phyloP scores from a whole-genome alignment of 1,139 yeast species.

The Hemisphaericaspora xylofermentans region DNA sequence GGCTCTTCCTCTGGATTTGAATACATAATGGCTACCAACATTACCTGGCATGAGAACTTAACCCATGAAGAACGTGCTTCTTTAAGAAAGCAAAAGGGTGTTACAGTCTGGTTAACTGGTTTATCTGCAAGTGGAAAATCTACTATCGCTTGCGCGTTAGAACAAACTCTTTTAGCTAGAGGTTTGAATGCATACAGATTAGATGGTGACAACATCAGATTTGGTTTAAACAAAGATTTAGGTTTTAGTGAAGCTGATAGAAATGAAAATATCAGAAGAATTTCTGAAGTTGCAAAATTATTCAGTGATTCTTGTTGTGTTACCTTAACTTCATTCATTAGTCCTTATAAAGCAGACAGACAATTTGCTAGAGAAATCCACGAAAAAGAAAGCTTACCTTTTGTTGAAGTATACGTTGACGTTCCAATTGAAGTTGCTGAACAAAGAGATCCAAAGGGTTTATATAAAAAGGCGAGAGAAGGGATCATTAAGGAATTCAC shows the following conservation, averaged over 20 bases:
- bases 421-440: constrained; percentile 94
- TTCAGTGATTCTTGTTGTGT: constrained; percentile 88
- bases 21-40: constrained; percentile 64
- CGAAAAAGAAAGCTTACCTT: constrained; percentile 70
- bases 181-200: constrained; percentile 77
- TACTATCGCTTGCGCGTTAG: constrained; percentile 93
- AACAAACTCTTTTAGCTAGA: constrained; percentile 69
- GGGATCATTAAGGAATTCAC: constrained; percentile 94
- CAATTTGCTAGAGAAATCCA: constrained; percentile 83
- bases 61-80: constrained; percentile 76
- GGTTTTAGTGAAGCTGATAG: constrained; percentile 91
- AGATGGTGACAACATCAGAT: constrained; percentile 93
- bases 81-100: constrained; percentile 78
- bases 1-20: background rate
- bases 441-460: constrained; percentile 94
- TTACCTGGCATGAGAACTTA: constrained; percentile 93
- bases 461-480: constrained; percentile 93
- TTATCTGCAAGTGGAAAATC: constrained; percentile 93
- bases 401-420: constrained; percentile 87
- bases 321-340: constrained; percentile 85
- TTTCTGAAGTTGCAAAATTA: constrained; percentile 85
- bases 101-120: constrained; percentile 94
- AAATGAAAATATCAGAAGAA: constrained; percentile 91
- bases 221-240: constrained; percentile 90
- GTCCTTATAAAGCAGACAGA: constrained; percentile 86